Base-by-base conservation (phyloP, 345 rosid genomes). In the Populus nigra region DNA sequence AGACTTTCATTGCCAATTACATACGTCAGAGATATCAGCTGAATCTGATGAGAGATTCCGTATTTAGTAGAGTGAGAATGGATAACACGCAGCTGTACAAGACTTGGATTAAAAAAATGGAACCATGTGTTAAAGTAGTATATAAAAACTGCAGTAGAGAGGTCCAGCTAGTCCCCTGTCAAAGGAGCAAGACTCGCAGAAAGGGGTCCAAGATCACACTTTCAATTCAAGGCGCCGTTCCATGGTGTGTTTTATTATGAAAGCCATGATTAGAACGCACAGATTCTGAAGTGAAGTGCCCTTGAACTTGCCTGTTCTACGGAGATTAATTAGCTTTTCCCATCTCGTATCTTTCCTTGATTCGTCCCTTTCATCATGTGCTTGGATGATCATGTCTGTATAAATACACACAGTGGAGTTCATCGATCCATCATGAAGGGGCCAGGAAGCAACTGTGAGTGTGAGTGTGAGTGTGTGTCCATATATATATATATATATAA, bases 101-200 rank as follows among this genome's bases (percentile, higher is more conserved):
- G 11, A 15, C 50, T 20, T 69, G 16, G 35, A 69, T 69, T 41
- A 33, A 23, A 16, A 41, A 13, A 47, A 71, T 7, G 17, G 7
- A 33, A 72, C 16, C 7, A 72, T 29, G 35, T 17, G 22, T 5
- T 20, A 8, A 47, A 13, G 49, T 20, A 31, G 9, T 8, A 63
- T 11, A 57, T 57, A 57, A 57, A 57, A 57, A 57, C 27, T 8
- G 1, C 11, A 62, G 18, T 43, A 15, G 66, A 33, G 33, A 31
- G 79, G 76, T 69, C 76, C 53, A 71, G 16, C 50, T 35, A 57
- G 73, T 55, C 29, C 72, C 77, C 76, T 29, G 27, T 59, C 73
- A 35, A 68, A 57, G 73, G 45, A 68, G 27, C 75, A 77, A 72
- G 66, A 45, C 66, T 55, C 83, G 2, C 8, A 36, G 4, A 39